Base-by-base conservation (phyloP, 2,329 filamentous ascomycete species). In the Dichotomopilus funicola region DNA sequence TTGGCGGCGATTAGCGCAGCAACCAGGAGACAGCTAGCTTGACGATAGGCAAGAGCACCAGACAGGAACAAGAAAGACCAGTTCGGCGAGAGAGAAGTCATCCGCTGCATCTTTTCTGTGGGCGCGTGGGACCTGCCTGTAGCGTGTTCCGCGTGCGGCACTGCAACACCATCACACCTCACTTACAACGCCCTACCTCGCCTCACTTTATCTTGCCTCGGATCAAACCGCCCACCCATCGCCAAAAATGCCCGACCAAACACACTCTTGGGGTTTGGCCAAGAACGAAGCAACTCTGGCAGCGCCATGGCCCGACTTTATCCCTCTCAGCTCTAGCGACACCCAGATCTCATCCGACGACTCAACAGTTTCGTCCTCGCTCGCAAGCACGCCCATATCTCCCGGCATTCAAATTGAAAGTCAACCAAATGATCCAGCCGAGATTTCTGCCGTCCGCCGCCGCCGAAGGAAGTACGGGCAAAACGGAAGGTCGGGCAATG, bases 21-120 rank as follows among this genome's bases (percentile, higher is more conserved):
- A 63, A 53, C 62, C 62, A 61, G 62, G 69, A 71, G 72, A 71
- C 51, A 81, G 78, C 79, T 86, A 86, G 82, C 81, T 82, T 81
- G 78, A 82, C 78, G 82, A 80, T 87, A 87, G 85, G 50, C 83
- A 85, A 82, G 83, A 76, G 62, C 63, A 57, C 65, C 63, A 68
- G 64, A 67, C 63, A 68, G 63, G 63, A 64, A 67, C 62, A 67
- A 66, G 61, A 65, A 66, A 63, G 19, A 43, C 44, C 48, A 54
- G 48, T 58, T 54, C 56, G 56, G 51, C 56, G 55, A 58, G 54
- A 54, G 37, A 48, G 37, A 60, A 48, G 37, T 61, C 68, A 67
- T 69, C 68, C 70, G 67, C 72, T 73, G 70, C 71, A 65, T 68
- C 67, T 65, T 66, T 67, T 64, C 66, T 67, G 67, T 64, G 69